phyloP scores from a whole-genome alignment of 345 rosid species.

The Arabidopsis thaliana region DNA sequence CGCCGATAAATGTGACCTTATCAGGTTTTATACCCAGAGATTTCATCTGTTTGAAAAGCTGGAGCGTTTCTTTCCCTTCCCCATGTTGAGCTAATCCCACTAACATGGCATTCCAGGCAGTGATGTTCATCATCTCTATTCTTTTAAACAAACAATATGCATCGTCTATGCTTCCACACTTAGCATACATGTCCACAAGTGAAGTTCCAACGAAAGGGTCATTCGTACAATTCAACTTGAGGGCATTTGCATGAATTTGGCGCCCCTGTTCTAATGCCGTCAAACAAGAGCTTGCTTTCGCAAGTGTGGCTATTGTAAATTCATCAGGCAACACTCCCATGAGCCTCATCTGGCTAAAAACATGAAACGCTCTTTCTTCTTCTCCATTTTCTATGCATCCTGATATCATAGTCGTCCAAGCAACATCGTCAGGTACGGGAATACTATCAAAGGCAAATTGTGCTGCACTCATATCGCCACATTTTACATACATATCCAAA shows the following conservation, averaged over 20 bases:
- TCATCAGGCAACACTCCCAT: constrained; percentile 63
- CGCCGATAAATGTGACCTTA: constrained; percentile 55
- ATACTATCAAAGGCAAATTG: constrained; percentile 52
- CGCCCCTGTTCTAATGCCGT: constrained; percentile 69
- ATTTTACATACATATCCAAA: constrained; percentile 70
- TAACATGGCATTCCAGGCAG: constrained; percentile 61
- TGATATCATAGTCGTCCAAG: constrained; percentile 77
- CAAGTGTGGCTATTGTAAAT: constrained; percentile 64
- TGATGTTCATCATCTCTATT: constrained; percentile 46
- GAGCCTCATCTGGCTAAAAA: constrained; percentile 64
- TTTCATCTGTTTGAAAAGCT: constrained; percentile 53
- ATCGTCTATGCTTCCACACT: constrained; percentile 66
- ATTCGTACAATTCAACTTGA: constrained; percentile 54
- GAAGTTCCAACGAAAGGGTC: constrained; percentile 61
- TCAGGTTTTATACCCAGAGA: constrained; percentile 52
- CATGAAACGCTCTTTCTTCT: constrained; percentile 54
- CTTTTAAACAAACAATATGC: constrained; percentile 55
- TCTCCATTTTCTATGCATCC: constrained; percentile 73
- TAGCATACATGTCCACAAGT: constrained; percentile 74
- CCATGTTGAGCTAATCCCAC: constrained; percentile 67
- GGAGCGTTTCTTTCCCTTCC: constrained; percentile 59
- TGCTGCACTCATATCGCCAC: constrained; percentile 61
- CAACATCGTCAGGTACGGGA: constrained; percentile 58
- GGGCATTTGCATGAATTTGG: constrained; percentile 66
- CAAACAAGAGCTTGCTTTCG: constrained; percentile 64